Conservation (phyloP, 2,329 filamentous ascomycete species). For the Thermothelomyces thermophilus region DNA sequence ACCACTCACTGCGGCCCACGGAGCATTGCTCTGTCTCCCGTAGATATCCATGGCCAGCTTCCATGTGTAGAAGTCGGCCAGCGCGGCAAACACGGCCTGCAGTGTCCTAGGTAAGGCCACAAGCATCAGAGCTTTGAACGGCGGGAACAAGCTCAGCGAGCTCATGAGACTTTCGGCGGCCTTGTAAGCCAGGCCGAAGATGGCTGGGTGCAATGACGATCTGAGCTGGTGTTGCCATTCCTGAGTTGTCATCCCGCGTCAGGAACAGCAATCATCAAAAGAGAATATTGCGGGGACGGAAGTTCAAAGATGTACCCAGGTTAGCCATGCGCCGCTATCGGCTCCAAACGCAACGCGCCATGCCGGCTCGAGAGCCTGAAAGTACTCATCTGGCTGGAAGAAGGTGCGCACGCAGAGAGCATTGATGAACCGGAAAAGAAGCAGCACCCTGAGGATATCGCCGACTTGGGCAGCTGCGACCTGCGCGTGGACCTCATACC, state of each 20-base stretch:
- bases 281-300: not conserved
- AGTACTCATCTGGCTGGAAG: conserved; percentile 98
- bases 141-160: conserved; percentile 46
- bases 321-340: conserved; percentile 79
- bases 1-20: conserved; percentile 62
- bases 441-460: conserved; percentile 35
- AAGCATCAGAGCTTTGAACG: conserved; percentile 58
- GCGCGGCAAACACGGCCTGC: conserved; percentile 71
- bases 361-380: conserved; percentile 89
- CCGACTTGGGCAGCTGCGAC: conserved; percentile 29
- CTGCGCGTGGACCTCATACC: conserved; percentile 22
- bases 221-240: conserved; percentile 88
- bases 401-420: conserved; percentile 76
- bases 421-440: conserved; percentile 74
- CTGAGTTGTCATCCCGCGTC: conserved; percentile 38
- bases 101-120: conserved; percentile 65
- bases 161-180: conserved; percentile 50
- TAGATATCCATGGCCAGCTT: conserved; percentile 69
- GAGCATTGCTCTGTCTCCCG: conserved; percentile 54
- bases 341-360: conserved; percentile 81
- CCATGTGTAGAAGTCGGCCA: conserved; percentile 84
- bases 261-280: not conserved
- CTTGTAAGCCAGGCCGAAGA: conserved; percentile 75
- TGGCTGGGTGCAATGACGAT: conserved; percentile 81
- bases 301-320: conserved; percentile 60